Evolutionary conservation across 306 rosid species (phyloP).

Genomic region (Sindora glabra): DNA sequence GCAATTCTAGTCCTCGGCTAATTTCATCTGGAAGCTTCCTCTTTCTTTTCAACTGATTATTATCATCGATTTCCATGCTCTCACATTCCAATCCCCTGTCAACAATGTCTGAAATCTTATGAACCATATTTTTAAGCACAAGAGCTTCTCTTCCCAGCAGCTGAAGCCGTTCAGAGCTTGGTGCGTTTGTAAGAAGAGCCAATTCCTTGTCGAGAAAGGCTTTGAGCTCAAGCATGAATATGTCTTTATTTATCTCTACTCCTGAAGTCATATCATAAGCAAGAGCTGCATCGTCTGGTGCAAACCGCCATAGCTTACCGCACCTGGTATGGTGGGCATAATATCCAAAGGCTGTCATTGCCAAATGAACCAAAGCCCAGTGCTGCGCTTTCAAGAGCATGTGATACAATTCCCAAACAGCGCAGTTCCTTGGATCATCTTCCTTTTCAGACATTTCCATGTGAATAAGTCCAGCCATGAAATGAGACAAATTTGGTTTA

Average conservation of each 20-base stretch:
- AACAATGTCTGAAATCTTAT: conserved; percentile 30
- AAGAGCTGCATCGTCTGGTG: conserved; percentile 74
- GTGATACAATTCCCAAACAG: conserved; percentile 57
- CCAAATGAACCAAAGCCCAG: conserved; percentile 78
- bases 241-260: conserved; percentile 37
- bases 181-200: conserved; percentile 43
- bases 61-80: conserved; percentile 39
- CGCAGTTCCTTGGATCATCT: conserved; percentile 43
- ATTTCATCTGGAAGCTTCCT: conserved; percentile 75
- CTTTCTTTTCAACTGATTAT: conserved; percentile 42
- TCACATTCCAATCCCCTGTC: conserved; percentile 23
- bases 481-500: conserved; percentile 75
- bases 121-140: conserved; percentile 46
- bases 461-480: conserved; percentile 60
- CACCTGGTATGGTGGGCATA: conserved; percentile 59
- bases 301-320: conserved; percentile 70
- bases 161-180: conserved; percentile 56
- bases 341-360: conserved; percentile 65
- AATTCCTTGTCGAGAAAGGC: conserved; percentile 60
- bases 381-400: conserved; percentile 71
- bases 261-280: conserved; percentile 63
- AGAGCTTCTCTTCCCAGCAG: conserved; percentile 59
- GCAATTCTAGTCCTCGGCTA: conserved; percentile 64
- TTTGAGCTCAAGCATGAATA: conserved; percentile 56
- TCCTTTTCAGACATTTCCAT: conserved; percentile 53